Evolutionary conservation across 2,329 filamentous ascomycete genomes (phyloP), one percentile per base, ranked within the genome.

Genomic region (Bipolaris victoriae): DNA sequence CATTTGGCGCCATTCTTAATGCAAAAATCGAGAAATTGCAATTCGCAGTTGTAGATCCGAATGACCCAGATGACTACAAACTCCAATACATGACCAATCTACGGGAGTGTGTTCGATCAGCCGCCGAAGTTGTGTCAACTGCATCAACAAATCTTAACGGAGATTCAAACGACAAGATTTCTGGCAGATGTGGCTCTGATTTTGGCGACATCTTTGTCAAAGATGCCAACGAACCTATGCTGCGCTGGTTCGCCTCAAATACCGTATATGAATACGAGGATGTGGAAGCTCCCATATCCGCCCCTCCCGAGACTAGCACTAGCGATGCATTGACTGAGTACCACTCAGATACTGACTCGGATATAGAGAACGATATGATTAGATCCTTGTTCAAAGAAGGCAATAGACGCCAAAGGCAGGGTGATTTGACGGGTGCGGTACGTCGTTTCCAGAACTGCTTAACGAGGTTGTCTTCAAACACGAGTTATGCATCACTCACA

Each of bases 61-160:
- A 50, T 7, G 58, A 59, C 9, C 45, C 57, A 7, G 49, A 58
- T 4, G 49, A 57, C 15, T 40, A 58, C 15, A 57, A 65, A 37
- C 57, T 70, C 15, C 52, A 57, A 9, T 60, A 60, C 1, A 65
- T 67, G 61, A 60, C 43, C 24, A 69, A 69, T 43, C 37, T 70
- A 29, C 61, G 60, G 26, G 64, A 68, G 39, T 66, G 63, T 33
- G 58, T 70, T 24, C 58, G 60, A 44, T 67, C 67, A 11, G 66
- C 67, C 2, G 66, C 65, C 35, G 65, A 64, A 41, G 61, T 70
- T 11, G 64, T 61, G 4, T 70, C 66, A 5, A 62, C 64, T 9
- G 67, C 67, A 22, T 69, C 65, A 2, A 62, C 65, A 22, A 66
- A 58, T n/a, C 40, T 68, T 3, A 61, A 55, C n/a, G 53, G 52